A percentile compares a stretch with the other conserved stretches of the same genome.
Evolutionary conservation across 805 yeast genomes (phyloP).

Genomic region (Huiozyma sinensis): DNA sequence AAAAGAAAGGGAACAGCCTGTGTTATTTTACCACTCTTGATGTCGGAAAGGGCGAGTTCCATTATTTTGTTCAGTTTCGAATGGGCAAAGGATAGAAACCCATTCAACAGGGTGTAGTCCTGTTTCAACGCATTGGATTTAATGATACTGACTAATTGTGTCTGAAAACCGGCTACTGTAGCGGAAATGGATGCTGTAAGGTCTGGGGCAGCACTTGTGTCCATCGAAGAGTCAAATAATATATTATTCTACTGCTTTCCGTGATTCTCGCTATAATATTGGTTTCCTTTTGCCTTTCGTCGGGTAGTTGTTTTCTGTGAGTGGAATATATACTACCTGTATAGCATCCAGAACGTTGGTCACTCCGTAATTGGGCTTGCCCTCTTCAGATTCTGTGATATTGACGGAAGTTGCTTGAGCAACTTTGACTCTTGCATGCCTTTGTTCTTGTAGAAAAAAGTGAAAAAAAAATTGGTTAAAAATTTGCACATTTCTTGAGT

Average conservation of each 20-base stretch:
- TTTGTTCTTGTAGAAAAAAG: too few relatives aligned
- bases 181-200: neutral
- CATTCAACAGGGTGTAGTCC: constrained; percentile 21
- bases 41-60: neutral
- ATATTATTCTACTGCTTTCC: neutral
- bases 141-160: constrained; percentile 17
- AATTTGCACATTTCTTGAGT: too few relatives aligned
- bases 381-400: too few relatives aligned
- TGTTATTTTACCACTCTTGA: neutral
- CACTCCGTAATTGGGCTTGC: too few relatives aligned
- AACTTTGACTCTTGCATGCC: too few relatives aligned
- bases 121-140: constrained; percentile 17
- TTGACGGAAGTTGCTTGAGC: too few relatives aligned
- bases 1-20: constrained; percentile 22
- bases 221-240: neutral
- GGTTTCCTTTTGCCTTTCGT: too few relatives aligned
- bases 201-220: neutral
- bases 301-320: too few relatives aligned
- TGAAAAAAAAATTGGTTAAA: too few relatives aligned
- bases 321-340: too few relatives aligned
- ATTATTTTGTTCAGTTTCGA: constrained; percentile 18
- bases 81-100: constrained; percentile 21
- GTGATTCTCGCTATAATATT: neutral
- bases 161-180: constrained; percentile 10
- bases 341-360: too few relatives aligned